Percentiles rank a stretch among this genome's conserved stretches.
These are phyloP conservation scores for Aphanomyces invadans DNA, from an alignment of 352 stramenopile species.

Conservation along the genomic window DNA sequence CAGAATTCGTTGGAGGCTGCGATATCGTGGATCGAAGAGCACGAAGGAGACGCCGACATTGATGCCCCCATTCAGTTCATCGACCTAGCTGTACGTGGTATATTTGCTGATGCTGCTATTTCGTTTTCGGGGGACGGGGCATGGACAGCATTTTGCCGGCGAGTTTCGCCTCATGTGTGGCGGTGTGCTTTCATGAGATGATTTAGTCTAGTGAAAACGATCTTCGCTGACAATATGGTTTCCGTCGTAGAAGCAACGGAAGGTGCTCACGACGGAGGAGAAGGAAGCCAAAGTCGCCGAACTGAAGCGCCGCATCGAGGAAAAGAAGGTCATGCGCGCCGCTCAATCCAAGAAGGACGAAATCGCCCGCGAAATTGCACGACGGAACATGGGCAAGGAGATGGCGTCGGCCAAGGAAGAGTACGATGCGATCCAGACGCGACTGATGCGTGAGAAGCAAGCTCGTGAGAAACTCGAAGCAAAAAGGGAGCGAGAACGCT, in stretches of 20 bases:
- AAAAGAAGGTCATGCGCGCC: conserved; percentile 68
- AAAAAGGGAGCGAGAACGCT: conserved; percentile 81
- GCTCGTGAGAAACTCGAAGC: conserved; percentile 86
- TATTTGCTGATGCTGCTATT: not conserved
- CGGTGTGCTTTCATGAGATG: too few species aligned
- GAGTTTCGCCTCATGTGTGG: too few species aligned
- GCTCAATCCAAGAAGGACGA: conserved; percentile 71
- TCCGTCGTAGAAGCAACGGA: conserved; percentile 32
- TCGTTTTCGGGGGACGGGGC: too few species aligned
- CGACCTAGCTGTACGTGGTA: conserved; percentile 36
- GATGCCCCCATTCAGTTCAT: conserved; percentile 85
- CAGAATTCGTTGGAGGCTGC: conserved; percentile 61
- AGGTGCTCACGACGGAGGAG: conserved; percentile 75
- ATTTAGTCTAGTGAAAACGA: too few species aligned
- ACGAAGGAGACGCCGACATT: conserved; percentile 85
- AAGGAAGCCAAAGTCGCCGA: conserved; percentile 79
- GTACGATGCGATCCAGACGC: conserved; percentile 71
- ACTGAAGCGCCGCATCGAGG: conserved; percentile 71
- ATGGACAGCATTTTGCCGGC: too few species aligned
- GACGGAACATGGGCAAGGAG: conserved; percentile 64
- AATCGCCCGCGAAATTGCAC: conserved; percentile 61
- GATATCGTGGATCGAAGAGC: conserved; percentile 83
- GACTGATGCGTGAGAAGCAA: conserved; percentile 66
- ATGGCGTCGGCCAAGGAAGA: conserved; percentile 71
- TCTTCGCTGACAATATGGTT: too few species aligned